A percentile compares a stretch with the other conserved stretches of the same genome.
These are phyloP conservation scores for Talaromyces sp. DNA, from an alignment of 2,329 filamentous ascomycete genomes.

Conservation along the genomic window DNA sequence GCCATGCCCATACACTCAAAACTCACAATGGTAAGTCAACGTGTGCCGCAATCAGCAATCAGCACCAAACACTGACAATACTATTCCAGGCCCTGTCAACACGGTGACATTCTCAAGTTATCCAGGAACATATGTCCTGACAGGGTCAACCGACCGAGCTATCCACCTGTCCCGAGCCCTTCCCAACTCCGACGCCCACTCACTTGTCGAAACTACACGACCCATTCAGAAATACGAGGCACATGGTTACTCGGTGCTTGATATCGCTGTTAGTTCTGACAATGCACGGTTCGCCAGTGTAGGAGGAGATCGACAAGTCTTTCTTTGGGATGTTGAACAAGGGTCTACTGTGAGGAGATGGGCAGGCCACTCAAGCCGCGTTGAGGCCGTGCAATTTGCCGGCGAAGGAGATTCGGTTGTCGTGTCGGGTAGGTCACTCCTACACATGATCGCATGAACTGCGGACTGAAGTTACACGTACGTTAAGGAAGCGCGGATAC, in stretches of 20 bases:
- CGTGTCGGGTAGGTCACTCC: slow-evolving; percentile 50
- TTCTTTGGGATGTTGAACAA: slow-evolving; percentile 88
- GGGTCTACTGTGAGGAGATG: slow-evolving; percentile 74
- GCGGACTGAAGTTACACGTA: neutral
- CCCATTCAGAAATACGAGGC: slow-evolving; percentile 85
- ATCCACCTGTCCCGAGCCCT: slow-evolving; percentile 75
- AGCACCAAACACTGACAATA: neutral
- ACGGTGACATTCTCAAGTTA: slow-evolving; percentile 67
- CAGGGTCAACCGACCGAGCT: slow-evolving; percentile 76
- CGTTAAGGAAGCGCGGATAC: slow-evolving; percentile 40
- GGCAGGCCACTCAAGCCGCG: slow-evolving; percentile 62
- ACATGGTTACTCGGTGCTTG: slow-evolving; percentile 88
- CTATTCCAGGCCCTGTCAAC: slow-evolving; percentile 60
- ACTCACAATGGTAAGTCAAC: slow-evolving; percentile 39
- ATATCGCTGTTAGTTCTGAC: slow-evolving; percentile 64
- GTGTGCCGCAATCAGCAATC: neutral
- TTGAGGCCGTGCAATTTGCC: slow-evolving; percentile 75
- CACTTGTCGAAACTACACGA: slow-evolving; percentile 31
- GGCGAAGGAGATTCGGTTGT: slow-evolving; percentile 70
- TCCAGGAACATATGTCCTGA: slow-evolving; percentile 72
- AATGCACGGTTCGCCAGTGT: slow-evolving; percentile 83
- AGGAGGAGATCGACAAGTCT: slow-evolving; percentile 85
- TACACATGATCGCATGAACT: neutral
- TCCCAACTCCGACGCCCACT: slow-evolving; percentile 33
- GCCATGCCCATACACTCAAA: slow-evolving; percentile 40